phyloP scores from a whole-genome alignment of 306 rosid species.

The Casuarina equisetifolia region DNA sequence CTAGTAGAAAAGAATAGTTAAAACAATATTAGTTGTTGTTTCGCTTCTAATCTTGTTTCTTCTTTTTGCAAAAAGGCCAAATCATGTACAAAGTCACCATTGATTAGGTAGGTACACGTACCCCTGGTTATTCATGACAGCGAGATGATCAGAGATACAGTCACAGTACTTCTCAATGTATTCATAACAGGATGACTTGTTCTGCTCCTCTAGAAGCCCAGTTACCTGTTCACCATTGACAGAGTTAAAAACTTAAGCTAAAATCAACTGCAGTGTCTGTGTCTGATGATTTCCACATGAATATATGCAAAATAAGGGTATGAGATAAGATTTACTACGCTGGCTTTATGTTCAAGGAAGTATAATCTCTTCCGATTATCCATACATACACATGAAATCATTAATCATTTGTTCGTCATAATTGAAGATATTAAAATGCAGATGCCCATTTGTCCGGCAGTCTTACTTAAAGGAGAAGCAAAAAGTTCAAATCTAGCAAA shows the following conservation, averaged over 20 bases:
- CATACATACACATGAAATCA: neutral
- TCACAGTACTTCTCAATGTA: conserved; percentile 48
- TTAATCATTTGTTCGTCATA: neutral
- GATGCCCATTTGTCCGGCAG: neutral
- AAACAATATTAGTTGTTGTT: too few species aligned
- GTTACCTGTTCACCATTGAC: conserved; percentile 49
- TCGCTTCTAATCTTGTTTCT: too few species aligned
- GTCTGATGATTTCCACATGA: neutral
- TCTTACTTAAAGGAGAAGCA: neutral
- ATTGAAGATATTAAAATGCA: neutral
- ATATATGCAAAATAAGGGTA: neutral
- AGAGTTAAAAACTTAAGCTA: conserved; percentile 6
- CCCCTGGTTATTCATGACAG: conserved; percentile 61
- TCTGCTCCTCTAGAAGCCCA: conserved; percentile 58
- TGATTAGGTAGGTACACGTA: conserved; percentile 22
- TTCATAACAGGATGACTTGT: conserved; percentile 50
- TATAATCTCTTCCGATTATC: neutral
- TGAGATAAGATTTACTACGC: neutral
- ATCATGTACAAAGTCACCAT: neutral
- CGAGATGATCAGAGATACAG: conserved; percentile 49
- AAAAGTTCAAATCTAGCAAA: neutral
- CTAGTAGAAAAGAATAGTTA: too few species aligned
- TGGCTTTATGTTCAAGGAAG: neutral
- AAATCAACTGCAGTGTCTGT: neutral
- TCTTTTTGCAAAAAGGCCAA: too few species aligned